These are phyloP conservation scores for Pseudocercospora macadamiae DNA, from an alignment of 2,329 filamentous ascomycete species.

Conservation along the genomic window DNA sequence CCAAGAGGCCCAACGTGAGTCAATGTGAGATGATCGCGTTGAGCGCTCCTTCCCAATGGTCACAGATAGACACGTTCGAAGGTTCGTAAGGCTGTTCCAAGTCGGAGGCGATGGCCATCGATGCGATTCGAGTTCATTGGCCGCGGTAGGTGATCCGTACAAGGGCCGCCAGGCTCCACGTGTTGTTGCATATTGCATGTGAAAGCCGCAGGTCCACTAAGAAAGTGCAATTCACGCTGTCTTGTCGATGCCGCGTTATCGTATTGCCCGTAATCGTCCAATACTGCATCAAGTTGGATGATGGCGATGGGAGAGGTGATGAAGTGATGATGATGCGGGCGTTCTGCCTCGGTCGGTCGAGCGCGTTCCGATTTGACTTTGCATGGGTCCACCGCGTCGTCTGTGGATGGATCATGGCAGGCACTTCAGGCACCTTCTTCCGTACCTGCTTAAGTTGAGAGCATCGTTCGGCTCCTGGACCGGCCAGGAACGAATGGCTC, in stretches of 20 bases:
- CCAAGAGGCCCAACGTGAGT: not conserved
- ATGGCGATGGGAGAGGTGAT: not conserved
- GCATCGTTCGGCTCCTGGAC: not conserved
- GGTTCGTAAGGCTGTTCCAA: not conserved
- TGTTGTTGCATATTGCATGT: not conserved
- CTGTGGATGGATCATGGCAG: not conserved
- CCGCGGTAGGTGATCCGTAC: not conserved
- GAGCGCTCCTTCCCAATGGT: not conserved
- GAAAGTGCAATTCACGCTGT: not conserved
- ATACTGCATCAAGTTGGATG: not conserved
- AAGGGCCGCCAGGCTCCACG: not conserved
- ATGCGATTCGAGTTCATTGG: not conserved
- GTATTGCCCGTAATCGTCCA: not conserved
- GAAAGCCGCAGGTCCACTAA: not conserved
- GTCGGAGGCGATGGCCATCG: not conserved
- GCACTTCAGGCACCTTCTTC: not conserved
- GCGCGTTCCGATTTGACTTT: not conserved
- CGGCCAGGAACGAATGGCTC: slow-evolving; percentile 7
- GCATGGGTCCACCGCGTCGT: not conserved
- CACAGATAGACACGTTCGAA: not conserved
- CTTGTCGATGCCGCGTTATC: not conserved
- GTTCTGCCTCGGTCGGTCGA: not conserved
- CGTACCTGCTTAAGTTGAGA: slow-evolving; percentile 4
- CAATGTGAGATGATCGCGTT: not conserved
- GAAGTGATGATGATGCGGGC: not conserved